Evolutionary conservation across 1,284 basidiomycete species (phyloP), one percentile per base, ranked within the genome.

Genomic region (Pseudozyma sp.): DNA sequence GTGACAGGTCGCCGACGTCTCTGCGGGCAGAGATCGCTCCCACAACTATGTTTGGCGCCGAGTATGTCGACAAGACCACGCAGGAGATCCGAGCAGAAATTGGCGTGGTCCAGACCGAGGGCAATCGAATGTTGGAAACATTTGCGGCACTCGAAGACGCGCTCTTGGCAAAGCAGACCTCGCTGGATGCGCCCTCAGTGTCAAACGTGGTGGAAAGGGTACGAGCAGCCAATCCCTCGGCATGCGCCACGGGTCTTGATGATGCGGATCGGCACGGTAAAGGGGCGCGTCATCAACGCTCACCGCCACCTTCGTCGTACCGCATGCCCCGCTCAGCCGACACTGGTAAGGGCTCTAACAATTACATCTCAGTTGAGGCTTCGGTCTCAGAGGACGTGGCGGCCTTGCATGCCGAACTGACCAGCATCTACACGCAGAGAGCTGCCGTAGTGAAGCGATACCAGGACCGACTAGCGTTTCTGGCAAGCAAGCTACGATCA

Each of bases 41-140:
- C 5, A 52, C 60, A 0, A 56, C 56, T 31, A 58, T 79, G 52
- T 71, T 71, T 42, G 74, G 77, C 19, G 58, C 64, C 34, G 70
- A 77, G 63, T 79, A 79, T 49, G 61, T 55, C 5, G 65, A 66
- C 42, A 71, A 71, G 43, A 40, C 60, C 5, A 54, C 68, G n/a
- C 49, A 57, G n/a, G 79, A 80, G 57, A 73, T 80, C 31, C 57
- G 64, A 40, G 79, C 79, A 31, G 77, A 80, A 60, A 78, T 78
- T 13, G 49, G 54, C 29, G 75, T 79, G 14, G 77, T 80, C 6
- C 63, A 75, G 43, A 67, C 62, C 19, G 79, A 80, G 45, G 74
- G 77, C 30, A 54, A 63, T 33, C 59, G 79, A 17, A 65, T 80
- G 59, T 51, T 80, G 5, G 67, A 53, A 16, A 80, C 62, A 3